phyloP scores from a whole-genome alignment of 306 rosid genomes.

The Biancaea sappan region DNA sequence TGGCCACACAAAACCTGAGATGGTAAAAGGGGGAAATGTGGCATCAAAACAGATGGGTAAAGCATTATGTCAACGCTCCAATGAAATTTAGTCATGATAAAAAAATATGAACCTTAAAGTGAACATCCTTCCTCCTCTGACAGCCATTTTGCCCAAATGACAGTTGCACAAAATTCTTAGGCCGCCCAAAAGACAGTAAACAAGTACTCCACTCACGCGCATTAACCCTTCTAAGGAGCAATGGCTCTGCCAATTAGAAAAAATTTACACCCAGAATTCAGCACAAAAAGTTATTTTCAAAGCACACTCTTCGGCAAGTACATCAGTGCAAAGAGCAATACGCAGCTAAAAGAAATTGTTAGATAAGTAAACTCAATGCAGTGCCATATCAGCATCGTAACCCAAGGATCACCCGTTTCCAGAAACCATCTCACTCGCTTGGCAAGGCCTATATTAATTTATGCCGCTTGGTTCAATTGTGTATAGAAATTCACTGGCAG shows the following conservation, averaged over 20 bases:
- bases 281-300: not conserved
- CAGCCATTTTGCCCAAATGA: constrained; percentile 38
- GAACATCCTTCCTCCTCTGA: constrained; percentile 38
- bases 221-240: constrained; percentile 36
- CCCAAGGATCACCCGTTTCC: not conserved
- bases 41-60: constrained; percentile 18
- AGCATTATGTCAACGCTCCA: not conserved
- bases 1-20: constrained; percentile 55
- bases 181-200: constrained; percentile 28
- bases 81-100: not conserved
- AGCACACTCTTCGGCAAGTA: not conserved
- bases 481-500: not conserved
- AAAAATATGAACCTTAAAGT: constrained; percentile 48
- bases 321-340: not conserved
- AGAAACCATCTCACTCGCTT: not conserved
- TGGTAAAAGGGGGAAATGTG: not conserved
- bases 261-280: constrained; percentile 13
- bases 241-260: constrained; percentile 40
- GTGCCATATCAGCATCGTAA: not conserved
- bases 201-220: constrained; percentile 34
- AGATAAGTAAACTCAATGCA: not conserved
- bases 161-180: constrained; percentile 36
- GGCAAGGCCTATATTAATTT: not conserved
- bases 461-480: not conserved
- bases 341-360: not conserved